Percentiles rank a stretch among this genome's conserved stretches.
phyloP scores from a whole-genome alignment of 495 filamentous ascomycete genomes.

The Penicillium samsonianum region DNA sequence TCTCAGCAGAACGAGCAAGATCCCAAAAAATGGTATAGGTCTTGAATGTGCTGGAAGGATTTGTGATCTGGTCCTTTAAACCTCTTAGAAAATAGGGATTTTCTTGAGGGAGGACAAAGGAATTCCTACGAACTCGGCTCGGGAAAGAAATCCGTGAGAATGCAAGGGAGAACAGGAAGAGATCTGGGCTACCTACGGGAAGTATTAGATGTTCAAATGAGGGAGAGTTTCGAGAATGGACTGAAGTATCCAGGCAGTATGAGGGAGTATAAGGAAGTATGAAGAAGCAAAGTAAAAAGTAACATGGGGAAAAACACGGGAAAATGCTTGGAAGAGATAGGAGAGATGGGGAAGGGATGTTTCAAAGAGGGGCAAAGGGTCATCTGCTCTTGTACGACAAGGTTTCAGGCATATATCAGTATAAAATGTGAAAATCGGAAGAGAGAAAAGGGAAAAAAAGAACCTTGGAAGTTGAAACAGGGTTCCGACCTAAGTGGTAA shows the following conservation, averaged over 20 bases:
- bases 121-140: background rate
- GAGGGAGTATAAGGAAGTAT: conserved; percentile 6
- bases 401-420: background rate
- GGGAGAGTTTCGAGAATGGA: background rate
- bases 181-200: background rate
- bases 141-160: conserved; percentile 3
- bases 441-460: background rate
- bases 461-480: background rate
- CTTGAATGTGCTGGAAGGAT: background rate
- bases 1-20: background rate
- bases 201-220: conserved; percentile 2
- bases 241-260: background rate
- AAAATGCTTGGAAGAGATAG: conserved; percentile 2
- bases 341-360: background rate
- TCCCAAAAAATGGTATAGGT: background rate
- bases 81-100: too few species aligned
- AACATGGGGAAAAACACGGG: conserved; percentile 5
- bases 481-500: conserved; percentile 7
- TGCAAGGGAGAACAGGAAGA: background rate
- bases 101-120: background rate
- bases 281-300: conserved; percentile 5
- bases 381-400: conserved; percentile 3
- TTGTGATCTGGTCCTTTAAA: background rate
- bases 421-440: background rate
- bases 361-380: conserved; percentile 7